Percentiles rank a stretch among this genome's conserved stretches.
phyloP scores from a whole-genome alignment of 164 flowering plant species.

The Piper betle region DNA sequence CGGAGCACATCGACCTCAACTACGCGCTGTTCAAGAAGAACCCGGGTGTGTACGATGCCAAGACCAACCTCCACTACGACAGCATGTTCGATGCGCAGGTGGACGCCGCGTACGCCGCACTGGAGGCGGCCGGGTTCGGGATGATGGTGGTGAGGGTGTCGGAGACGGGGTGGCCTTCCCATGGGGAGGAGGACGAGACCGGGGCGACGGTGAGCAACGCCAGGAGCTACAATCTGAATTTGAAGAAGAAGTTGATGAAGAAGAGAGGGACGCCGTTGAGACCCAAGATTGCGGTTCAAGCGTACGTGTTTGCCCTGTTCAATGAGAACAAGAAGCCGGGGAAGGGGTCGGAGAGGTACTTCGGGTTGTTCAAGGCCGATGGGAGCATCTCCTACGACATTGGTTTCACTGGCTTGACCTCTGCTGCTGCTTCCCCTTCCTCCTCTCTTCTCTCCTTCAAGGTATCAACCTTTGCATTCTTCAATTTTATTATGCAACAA shows the following conservation, averaged over 20 bases:
- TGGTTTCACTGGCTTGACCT: slow-evolving; percentile 60
- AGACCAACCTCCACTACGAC: too few species aligned
- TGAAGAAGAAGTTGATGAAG: slow-evolving; percentile 37
- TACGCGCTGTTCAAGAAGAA: too few species aligned
- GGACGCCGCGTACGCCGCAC: too few species aligned
- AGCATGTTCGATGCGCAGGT: too few species aligned
- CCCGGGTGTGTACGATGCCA: too few species aligned
- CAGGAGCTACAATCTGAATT: slow-evolving; percentile 46
- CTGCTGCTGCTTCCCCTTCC: slow-evolving; percentile 23
- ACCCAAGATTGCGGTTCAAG: slow-evolving; percentile 44
- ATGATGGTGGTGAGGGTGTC: too few species aligned
- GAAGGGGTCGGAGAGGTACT: slow-evolving; percentile 75
- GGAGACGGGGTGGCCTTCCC: slow-evolving; percentile 88
- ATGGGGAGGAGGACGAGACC: slow-evolving; percentile 54
- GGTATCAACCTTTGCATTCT: slow-evolving; percentile 15
- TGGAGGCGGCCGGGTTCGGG: too few species aligned
- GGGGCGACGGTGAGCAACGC: slow-evolving; percentile 54
- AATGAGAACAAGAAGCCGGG: slow-evolving; percentile 79
- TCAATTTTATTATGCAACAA: neutral
- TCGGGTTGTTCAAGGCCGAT: slow-evolving; percentile 78
- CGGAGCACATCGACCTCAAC: slow-evolving; percentile 51
- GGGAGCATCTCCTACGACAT: slow-evolving; percentile 76
- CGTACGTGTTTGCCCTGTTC: slow-evolving; percentile 68
- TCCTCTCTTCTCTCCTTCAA: slow-evolving; percentile 23
- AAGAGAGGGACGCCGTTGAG: slow-evolving; percentile 71